phyloP scores from a whole-genome alignment of 2,329 filamentous ascomycete species.

The Phaeosphaeria sp. region DNA sequence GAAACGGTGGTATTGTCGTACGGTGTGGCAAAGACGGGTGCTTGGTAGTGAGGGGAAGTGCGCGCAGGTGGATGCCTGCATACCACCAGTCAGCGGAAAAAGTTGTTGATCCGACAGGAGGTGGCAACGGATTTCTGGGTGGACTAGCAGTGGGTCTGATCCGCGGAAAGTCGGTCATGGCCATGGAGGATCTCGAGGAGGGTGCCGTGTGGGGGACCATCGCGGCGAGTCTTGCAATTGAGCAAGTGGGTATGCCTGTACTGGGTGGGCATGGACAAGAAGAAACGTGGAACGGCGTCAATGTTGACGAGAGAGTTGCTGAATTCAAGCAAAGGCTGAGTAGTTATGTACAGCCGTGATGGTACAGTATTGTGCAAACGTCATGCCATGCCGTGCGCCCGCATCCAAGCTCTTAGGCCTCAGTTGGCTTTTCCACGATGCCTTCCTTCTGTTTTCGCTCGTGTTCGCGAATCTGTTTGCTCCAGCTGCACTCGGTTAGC shows the following conservation, averaged over 20 bases:
- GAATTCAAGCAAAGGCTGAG: conserved; percentile 50
- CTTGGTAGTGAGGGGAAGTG: conserved; percentile 53
- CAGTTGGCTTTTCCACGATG: conserved; percentile 20
- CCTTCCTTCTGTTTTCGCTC: conserved; percentile 59
- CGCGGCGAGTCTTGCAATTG: conserved; percentile 89
- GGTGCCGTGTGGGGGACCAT: conserved; percentile 81
- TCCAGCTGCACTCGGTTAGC: conserved; percentile 64
- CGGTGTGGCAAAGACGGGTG: conserved; percentile 76
- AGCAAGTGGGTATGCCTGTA: conserved; percentile 85
- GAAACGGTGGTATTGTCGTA: conserved; percentile 67
- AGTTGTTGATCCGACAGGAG: conserved; percentile 92
- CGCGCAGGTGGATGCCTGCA: conserved; percentile 74
- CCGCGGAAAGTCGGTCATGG: conserved; percentile 56
- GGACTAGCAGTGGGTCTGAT: conserved; percentile 64
- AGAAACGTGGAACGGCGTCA: conserved; percentile 58
- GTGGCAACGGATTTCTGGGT: conserved; percentile 87
- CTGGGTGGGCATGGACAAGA: conserved; percentile 48
- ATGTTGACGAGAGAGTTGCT: conserved; percentile 50
- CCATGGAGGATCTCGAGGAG: conserved; percentile 62
- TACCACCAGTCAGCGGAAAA: conserved; percentile 65
- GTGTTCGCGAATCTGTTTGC: conserved; percentile 73
- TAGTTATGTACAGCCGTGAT: conserved; percentile 48
- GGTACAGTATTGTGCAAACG: conserved; percentile 5
- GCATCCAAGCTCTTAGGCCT: conserved; percentile 7
- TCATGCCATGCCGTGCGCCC: conserved; percentile 2